These are phyloP conservation scores for Spiromastix sp. DNA, from an alignment of 2,329 filamentous ascomycete species.

Conservation along the genomic window DNA sequence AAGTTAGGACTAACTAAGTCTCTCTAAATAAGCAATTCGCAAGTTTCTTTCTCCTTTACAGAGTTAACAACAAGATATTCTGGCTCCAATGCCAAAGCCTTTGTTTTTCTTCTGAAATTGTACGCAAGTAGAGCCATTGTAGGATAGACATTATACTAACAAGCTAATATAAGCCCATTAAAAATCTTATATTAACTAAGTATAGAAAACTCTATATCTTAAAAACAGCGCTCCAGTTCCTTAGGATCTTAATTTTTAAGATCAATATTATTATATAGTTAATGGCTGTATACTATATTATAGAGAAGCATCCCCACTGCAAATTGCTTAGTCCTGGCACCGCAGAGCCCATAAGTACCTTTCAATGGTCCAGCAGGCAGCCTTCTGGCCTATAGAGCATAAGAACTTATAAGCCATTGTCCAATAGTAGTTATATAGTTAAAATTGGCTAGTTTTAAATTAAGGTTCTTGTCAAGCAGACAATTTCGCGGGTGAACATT, in stretches of 20 bases:
- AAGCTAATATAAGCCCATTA: slow-evolving; percentile 12
- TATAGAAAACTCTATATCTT: slow-evolving; percentile 12
- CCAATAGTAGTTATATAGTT: slow-evolving; percentile 12
- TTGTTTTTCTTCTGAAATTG: slow-evolving; percentile 13
- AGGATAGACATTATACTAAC: too few species aligned
- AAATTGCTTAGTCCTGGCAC: slow-evolving; percentile 15
- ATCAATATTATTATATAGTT: too few species aligned
- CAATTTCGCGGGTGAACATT: slow-evolving; percentile 8
- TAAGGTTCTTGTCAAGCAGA: slow-evolving; percentile 11
- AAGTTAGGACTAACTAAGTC: slow-evolving; percentile 10
- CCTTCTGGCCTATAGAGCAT: slow-evolving; percentile 10
- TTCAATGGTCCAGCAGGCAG: slow-evolving; percentile 11
- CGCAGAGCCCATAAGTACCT: slow-evolving; percentile 14
- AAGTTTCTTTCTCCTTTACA: slow-evolving; percentile 9
- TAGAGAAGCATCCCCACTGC: slow-evolving; percentile 11
- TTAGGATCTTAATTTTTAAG: too few species aligned
- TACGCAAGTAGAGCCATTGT: too few species aligned
- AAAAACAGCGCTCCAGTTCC: slow-evolving; percentile 10
- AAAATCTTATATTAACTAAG: slow-evolving; percentile 11
- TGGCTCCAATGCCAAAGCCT: slow-evolving; percentile 8
- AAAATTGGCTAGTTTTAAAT: slow-evolving; percentile 13
- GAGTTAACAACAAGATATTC: slow-evolving; percentile 11
- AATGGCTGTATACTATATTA: too few species aligned
- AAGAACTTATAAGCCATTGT: slow-evolving; percentile 8
- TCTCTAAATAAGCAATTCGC: slow-evolving; percentile 7